phyloP scores from a whole-genome alignment of 1,284 basidiomycete species.

The Phaffia rhodozyma region DNA sequence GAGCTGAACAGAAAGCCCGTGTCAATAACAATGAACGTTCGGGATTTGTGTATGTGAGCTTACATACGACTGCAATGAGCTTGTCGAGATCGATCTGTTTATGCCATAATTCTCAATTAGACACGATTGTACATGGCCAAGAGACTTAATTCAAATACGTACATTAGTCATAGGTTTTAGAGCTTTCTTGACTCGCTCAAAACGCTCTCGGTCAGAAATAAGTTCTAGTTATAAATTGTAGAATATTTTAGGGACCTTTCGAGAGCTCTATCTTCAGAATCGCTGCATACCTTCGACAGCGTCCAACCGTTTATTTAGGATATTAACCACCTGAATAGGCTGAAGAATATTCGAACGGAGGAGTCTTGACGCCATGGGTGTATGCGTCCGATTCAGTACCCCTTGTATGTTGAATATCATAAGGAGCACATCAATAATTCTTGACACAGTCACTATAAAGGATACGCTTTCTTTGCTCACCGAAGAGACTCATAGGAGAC shows the following conservation, averaged over 20 bases:
- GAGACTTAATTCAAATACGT: neutral
- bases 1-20: slow-evolving; percentile 38
- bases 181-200: slow-evolving; percentile 53
- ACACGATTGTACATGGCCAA: neutral
- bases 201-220: slow-evolving; percentile 59
- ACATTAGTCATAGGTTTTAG: slow-evolving; percentile 32
- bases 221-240: slow-evolving; percentile 44
- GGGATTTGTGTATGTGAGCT: neutral
- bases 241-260: neutral
- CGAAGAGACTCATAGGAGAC: slow-evolving; percentile 57
- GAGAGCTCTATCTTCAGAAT: neutral
- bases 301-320: slow-evolving; percentile 68
- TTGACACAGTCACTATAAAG: neutral
- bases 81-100: slow-evolving; percentile 70
- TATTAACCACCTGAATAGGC: slow-evolving; percentile 51
- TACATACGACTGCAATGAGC: slow-evolving; percentile 55
- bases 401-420: slow-evolving; percentile 26
- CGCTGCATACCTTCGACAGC: slow-evolving; percentile 53
- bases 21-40: neutral
- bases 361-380: slow-evolving; percentile 72
- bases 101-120: neutral
- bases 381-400: slow-evolving; percentile 65
- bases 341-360: slow-evolving; percentile 70
- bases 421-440: neutral
- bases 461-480: slow-evolving; percentile 37